Evolutionary conservation across 2,329 filamentous ascomycete species (phyloP).

Genomic region (Teratosphaeria zuluensis): DNA sequence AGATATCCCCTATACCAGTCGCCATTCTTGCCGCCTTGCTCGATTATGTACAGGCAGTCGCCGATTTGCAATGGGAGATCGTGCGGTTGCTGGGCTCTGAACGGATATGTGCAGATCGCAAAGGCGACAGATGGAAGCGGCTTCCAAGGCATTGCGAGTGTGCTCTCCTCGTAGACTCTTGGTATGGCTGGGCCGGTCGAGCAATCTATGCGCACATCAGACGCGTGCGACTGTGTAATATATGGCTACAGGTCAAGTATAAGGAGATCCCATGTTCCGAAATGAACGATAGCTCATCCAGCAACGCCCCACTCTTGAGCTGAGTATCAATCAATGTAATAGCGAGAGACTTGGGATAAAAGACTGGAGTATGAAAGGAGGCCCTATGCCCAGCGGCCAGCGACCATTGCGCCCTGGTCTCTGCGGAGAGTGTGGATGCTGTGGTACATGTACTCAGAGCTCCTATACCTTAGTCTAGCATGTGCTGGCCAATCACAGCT

Average conservation of each 20-base stretch:
- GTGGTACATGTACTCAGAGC: neutral
- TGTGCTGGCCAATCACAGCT: neutral
- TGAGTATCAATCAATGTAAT: neutral
- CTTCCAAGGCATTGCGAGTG: constrained; percentile 73
- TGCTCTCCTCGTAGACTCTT: neutral
- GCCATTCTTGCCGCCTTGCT: constrained; percentile 75
- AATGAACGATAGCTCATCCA: neutral
- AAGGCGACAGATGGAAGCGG: constrained; percentile 95
- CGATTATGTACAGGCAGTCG: constrained; percentile 97
- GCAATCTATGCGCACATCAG: neutral
- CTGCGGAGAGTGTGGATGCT: neutral
- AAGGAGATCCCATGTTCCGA: neutral
- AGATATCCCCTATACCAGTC: constrained; percentile 94
- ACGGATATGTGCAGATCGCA: constrained; percentile 91
- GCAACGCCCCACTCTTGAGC: neutral
- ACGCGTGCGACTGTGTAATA: neutral
- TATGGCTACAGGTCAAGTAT: neutral
- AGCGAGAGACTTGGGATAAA: neutral
- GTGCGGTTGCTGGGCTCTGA: constrained; percentile 73
- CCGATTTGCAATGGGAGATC: constrained; percentile 95
- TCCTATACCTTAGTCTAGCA: neutral
- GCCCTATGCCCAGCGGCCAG: neutral
- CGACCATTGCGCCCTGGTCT: neutral
- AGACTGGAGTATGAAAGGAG: neutral
- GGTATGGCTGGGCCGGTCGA: neutral